Conservation (phyloP, 768 basidiomycete species). For the Tylopilus felleus region DNA sequence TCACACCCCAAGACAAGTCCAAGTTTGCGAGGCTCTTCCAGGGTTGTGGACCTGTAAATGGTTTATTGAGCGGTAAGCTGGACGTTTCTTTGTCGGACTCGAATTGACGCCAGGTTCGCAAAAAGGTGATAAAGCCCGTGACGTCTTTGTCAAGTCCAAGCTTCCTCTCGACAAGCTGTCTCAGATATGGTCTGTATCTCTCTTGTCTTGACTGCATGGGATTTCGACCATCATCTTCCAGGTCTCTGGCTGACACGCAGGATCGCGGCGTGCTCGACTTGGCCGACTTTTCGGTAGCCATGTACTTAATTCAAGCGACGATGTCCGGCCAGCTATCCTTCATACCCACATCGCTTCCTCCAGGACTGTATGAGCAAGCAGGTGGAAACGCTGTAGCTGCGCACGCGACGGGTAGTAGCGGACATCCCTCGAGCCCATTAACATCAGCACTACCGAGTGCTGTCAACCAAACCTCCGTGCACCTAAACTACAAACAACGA, state of each 20-base stretch:
- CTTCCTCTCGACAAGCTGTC: slow-evolving; percentile 82
- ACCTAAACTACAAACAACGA: slow-evolving; percentile 43
- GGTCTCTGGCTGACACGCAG: slow-evolving; percentile 95
- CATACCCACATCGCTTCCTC: slow-evolving; percentile 74
- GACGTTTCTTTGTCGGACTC: not conserved
- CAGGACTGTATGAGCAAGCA: slow-evolving; percentile 84
- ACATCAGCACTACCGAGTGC: slow-evolving; percentile 40
- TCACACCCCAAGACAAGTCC: slow-evolving; percentile 75
- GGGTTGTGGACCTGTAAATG: slow-evolving; percentile 66
- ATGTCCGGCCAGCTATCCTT: slow-evolving; percentile 77
- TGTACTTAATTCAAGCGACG: slow-evolving; percentile 92
- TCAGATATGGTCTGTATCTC: slow-evolving; percentile 77
- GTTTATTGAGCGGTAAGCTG: slow-evolving; percentile 68
- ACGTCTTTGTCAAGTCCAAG: slow-evolving; percentile 89
- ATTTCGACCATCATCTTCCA: slow-evolving; percentile 28
- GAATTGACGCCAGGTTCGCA: not conserved
- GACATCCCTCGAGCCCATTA: slow-evolving; percentile 59
- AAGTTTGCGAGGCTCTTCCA: slow-evolving; percentile 84
- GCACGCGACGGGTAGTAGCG: slow-evolving; percentile 59
- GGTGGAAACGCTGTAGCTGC: slow-evolving; percentile 40
- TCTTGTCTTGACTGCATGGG: not conserved
- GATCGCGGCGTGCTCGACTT: slow-evolving; percentile 84
- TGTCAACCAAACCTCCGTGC: slow-evolving; percentile 62
- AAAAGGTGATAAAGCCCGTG: slow-evolving; percentile 77
- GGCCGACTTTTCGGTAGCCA: slow-evolving; percentile 90